Conservation (phyloP, 208 protist species). For the Leptomonas pyrrhocoris region DNA sequence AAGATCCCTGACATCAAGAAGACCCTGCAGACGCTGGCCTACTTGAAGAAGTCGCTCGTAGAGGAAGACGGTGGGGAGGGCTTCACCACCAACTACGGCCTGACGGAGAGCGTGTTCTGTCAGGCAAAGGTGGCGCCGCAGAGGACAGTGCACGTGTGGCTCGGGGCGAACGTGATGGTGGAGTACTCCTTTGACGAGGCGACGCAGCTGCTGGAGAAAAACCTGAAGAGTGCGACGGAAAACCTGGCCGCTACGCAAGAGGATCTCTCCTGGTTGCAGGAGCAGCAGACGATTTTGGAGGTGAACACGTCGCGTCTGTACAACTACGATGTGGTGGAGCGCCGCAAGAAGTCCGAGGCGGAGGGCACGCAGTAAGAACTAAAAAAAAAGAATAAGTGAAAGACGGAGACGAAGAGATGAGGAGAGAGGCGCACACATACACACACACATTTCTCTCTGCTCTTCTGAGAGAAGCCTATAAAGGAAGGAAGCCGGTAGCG, state of each 20-base stretch:
- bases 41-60: conserved; percentile 72
- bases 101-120: conserved; percentile 90
- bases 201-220: conserved; percentile 87
- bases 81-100: conserved; percentile 86
- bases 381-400: neutral
- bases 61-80: conserved; percentile 30
- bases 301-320: conserved; percentile 95
- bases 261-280: conserved; percentile 95
- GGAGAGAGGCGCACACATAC: neutral
- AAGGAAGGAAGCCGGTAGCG: too few relatives aligned
- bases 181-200: conserved; percentile 97
- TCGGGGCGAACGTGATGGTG: conserved; percentile 97
- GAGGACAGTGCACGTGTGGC: conserved; percentile 92
- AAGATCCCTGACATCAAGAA: conserved; percentile 95
- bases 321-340: conserved; percentile 93
- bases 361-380: conserved; percentile 28
- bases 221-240: conserved; percentile 77
- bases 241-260: conserved; percentile 90
- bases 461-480: neutral
- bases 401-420: neutral
- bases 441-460: neutral
- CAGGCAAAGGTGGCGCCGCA: conserved; percentile 82
- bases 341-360: conserved; percentile 53
- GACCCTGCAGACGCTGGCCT: conserved; percentile 87
- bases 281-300: conserved; percentile 96